Evolutionary conservation across 2,329 filamentous ascomycete genomes (phyloP), one percentile per base, ranked within the genome.

Genomic region (Drechslerella dactyloides): DNA sequence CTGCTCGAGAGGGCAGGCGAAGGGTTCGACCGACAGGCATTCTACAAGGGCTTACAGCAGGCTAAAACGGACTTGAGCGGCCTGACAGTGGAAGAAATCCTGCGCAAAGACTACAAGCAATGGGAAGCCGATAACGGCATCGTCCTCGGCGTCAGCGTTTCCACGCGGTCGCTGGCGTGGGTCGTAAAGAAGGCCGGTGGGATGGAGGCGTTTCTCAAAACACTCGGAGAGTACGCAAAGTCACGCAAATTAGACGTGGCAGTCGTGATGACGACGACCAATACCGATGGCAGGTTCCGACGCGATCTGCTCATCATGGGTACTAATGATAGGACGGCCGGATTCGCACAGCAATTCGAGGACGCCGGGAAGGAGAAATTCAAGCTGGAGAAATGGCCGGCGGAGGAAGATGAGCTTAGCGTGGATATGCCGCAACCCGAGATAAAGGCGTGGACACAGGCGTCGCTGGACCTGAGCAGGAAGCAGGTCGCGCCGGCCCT

Each of bases 31-130:
- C 81, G 85, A 5, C 78, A 80, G 0, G 77, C 72, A 2, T 90
- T 88, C 78, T 90, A 85, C 77, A 78, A 83, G 2, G 55, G 30
- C 4, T 23, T 70, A 21, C 53, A 55, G 13, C 27, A 44, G 3
- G 87, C 90, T 3, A 93, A 93, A 79, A 84, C 86, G 73, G 85
- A 91, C 74, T 83, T 94, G 57, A 85, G 83, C 1, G 75, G 77
- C 0, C 80, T 94, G 51, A 81, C 80, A 40, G 79, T 91, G 74
- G 81, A 84, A 21, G 90, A 93, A 75, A 84, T 93, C 42, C 79
- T 93, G 58, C 83, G 89, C 74, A 93, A 93, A 79, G 90, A 96
- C 80, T 96, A 93, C 80, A 96, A 96, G 81, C 84, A 90, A 77
- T 94, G 90, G 90, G 81, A 80, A 10, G 85, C 86, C 62, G 81